Evolutionary conservation across 345 rosid genomes (phyloP), one percentile per base, ranked within the genome.

Genomic region (Populus tremula): DNA sequence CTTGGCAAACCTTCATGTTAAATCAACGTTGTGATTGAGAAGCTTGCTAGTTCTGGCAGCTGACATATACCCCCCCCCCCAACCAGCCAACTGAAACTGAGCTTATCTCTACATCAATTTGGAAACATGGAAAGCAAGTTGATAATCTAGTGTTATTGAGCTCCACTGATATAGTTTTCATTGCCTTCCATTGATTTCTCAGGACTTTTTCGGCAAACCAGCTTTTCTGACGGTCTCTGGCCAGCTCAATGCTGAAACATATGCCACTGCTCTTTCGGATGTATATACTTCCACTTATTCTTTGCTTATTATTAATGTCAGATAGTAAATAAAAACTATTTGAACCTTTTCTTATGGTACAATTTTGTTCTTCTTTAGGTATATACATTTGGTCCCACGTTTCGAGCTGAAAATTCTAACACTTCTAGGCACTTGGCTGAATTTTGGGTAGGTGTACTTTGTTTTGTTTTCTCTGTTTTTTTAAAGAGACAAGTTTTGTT

Each of bases 131-230:
- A 23, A 72, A 39, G 13, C 8, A 64, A 25, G 25, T 1, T 59
- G 27, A n/a, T 43, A 43, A 9, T 64, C 31, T 23, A 33, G 35
- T 39, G 31, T 54, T 79, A 17, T 59, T 64, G 31, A 69, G 18
- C 27, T 31, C 67, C 39, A 18, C 67, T 80, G 64, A 70, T 71
- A 56, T 68, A 6, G 39, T 81, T 64, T 80, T 78, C 20, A 1
- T 72, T 47, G 74, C 67, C 39, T 74, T 18, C 23, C 23, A 78
- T 73, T 82, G 16, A 38, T 39, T 59, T 79, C 50, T 68, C 87
- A 96, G 99, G 98, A 96, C 81, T 96, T 93, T 87, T 96, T 96
- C 79, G 97, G 92, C 74, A 93, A 96, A 81, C 97, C 99, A 77
- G 97, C 98, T 38, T 96, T 96, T 88, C 87, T 96, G 85, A 93